phyloP scores from a whole-genome alignment of 768 basidiomycete genomes.

The Suillus cothurnatus region DNA sequence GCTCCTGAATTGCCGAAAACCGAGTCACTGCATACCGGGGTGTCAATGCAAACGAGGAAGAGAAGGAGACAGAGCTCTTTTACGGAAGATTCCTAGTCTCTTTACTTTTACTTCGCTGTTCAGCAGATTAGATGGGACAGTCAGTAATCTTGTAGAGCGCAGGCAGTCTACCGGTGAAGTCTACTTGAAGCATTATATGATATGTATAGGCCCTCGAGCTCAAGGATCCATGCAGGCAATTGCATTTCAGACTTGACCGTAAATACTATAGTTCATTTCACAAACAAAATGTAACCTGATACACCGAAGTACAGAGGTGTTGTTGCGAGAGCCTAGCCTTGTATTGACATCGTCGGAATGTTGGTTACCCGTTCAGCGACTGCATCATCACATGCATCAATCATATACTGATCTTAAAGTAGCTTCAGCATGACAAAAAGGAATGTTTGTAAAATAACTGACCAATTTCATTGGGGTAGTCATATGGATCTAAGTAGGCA shows the following conservation, averaged over 20 bases:
- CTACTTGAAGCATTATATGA: background rate
- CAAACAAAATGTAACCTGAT: background rate
- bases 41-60: background rate
- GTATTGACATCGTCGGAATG: background rate
- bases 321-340: background rate
- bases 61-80: slow-evolving; percentile 2
- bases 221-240: background rate
- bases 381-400: too few species aligned
- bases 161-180: background rate
- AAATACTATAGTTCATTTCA: background rate
- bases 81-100: background rate
- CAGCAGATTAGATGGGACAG: background rate
- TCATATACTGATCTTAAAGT: background rate
- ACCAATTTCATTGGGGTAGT: background rate
- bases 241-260: background rate
- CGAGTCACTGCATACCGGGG: background rate
- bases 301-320: background rate
- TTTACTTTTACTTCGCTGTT: background rate
- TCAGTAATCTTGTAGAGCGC: background rate
- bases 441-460: background rate
- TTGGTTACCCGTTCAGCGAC: background rate
- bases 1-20: background rate
- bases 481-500: too few species aligned
- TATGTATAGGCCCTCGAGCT: too few species aligned
- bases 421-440: background rate